Evolutionary conservation across 768 basidiomycete genomes (phyloP).

Genomic region (Mycena belliarum): DNA sequence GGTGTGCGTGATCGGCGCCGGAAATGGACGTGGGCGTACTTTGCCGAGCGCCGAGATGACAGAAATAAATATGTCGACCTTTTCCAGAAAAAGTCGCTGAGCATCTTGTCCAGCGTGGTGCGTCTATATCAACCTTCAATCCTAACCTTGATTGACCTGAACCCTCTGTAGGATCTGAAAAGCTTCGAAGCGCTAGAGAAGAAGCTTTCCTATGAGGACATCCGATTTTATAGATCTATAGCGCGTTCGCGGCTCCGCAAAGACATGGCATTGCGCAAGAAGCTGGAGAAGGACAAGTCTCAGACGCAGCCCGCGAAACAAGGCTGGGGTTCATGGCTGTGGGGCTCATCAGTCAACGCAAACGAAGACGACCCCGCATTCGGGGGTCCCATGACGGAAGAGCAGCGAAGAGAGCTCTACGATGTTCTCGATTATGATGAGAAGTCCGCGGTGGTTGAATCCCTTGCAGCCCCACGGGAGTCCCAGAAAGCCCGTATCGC

Average conservation of each 20-base stretch:
- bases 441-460: constrained; percentile 67
- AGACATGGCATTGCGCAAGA: constrained; percentile 70
- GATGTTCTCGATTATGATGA: constrained; percentile 92
- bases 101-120: constrained; percentile 56
- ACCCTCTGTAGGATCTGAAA: constrained; percentile 51
- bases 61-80: constrained; percentile 81
- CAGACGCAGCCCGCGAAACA: constrained; percentile 50
- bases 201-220: constrained; percentile 90
- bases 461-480: constrained; percentile 74
- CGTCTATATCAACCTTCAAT: constrained; percentile 24
- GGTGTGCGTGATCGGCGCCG: constrained; percentile 81
- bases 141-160: neutral
- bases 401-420: constrained; percentile 88
- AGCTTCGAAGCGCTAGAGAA: constrained; percentile 68
- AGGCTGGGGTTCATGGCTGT: constrained; percentile 78
- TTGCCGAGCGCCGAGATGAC: constrained; percentile 86
- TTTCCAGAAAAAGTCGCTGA: constrained; percentile 74
- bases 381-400: constrained; percentile 76
- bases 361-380: constrained; percentile 57
- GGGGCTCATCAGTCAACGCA: constrained; percentile 57
- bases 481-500: constrained; percentile 75
- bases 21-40: constrained; percentile 92
- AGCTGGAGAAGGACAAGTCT: constrained; percentile 67
- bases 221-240: constrained; percentile 96
- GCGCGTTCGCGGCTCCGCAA: constrained; percentile 86